Percentiles rank a stretch among this genome's conserved stretches.
Conservation (phyloP, 371 early-diverging fungal genomes). For the Conidiobolus incongruus region DNA sequence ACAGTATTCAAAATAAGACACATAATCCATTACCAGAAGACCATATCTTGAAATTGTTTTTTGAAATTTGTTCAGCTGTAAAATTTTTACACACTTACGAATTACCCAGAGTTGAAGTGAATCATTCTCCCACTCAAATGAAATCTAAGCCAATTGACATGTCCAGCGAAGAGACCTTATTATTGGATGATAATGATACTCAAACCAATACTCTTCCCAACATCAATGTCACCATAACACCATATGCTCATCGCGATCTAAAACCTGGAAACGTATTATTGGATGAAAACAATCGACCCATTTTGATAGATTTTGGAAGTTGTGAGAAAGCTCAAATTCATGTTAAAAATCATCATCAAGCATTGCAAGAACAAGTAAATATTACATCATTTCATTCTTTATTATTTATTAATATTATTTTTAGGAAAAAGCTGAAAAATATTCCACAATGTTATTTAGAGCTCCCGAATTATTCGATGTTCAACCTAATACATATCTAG, state of each 20-base stretch:
- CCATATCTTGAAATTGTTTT: conserved; percentile 29
- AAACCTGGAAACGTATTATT: conserved; percentile 48
- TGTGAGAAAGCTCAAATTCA: conserved; percentile 27
- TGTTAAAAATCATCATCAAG: conserved; percentile 29
- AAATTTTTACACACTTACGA: conserved; percentile 27
- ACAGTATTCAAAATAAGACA: conserved; percentile 22
- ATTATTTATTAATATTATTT: background rate
- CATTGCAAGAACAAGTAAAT: conserved; percentile 29
- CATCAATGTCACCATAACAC: conserved; percentile 14
- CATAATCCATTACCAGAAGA: conserved; percentile 24
- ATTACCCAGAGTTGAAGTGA: conserved; percentile 16
- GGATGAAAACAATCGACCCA: conserved; percentile 33
- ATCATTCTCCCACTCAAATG: background rate
- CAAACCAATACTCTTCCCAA: background rate
- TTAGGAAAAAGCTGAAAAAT: conserved; percentile 42
- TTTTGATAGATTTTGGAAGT: conserved; percentile 64
- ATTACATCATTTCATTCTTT: too few relatives aligned
- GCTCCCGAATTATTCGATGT: conserved; percentile 70
- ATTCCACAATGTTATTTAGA: conserved; percentile 51
- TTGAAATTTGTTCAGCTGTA: conserved; percentile 31
- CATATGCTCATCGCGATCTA: conserved; percentile 57
- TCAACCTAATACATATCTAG: conserved; percentile 25
- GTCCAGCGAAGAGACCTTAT: background rate
- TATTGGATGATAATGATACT: background rate
- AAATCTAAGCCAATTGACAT: background rate